phyloP scores from a whole-genome alignment of 2,329 filamentous ascomycete species.

The Tolypocladium guangdongense region DNA sequence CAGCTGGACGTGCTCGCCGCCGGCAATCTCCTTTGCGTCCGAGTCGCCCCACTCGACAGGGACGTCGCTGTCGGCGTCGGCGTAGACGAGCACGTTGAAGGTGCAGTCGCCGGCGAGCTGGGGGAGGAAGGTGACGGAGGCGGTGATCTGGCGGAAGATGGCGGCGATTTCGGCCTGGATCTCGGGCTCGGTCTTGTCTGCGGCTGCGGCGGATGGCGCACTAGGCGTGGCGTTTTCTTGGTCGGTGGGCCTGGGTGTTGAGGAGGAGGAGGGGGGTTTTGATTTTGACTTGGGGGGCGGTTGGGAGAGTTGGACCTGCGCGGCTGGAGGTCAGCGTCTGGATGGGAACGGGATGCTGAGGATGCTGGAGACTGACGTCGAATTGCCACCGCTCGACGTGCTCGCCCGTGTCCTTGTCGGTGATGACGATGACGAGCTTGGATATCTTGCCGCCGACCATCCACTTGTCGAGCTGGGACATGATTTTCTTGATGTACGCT shows the following conservation, averaged over 20 bases:
- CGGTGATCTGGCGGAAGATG: conserved; percentile 95
- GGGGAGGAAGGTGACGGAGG: conserved; percentile 90
- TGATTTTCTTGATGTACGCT: conserved; percentile 98
- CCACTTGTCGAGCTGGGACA: conserved; percentile 95
- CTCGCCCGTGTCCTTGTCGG: conserved; percentile 92
- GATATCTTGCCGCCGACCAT: conserved; percentile 96
- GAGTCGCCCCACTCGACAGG: conserved; percentile 98
- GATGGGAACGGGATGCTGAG: background rate
- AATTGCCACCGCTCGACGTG: conserved; percentile 98
- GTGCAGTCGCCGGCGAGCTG: conserved; percentile 86
- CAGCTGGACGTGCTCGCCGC: conserved; percentile 90
- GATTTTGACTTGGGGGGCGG: conserved; percentile 25
- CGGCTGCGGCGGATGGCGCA: conserved; percentile 13
- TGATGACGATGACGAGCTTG: conserved; percentile 93
- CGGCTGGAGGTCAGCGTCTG: conserved; percentile 1
- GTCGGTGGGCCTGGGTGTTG: conserved; percentile 39
- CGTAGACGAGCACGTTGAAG: conserved; percentile 97
- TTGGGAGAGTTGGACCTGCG: conserved; percentile 15
- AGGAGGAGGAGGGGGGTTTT: conserved; percentile 25
- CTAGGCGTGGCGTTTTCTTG: conserved; percentile 55
- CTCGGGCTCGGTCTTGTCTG: conserved; percentile 77
- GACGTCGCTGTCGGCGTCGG: conserved; percentile 91
- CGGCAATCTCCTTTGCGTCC: conserved; percentile 91
- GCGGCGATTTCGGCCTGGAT: conserved; percentile 94
- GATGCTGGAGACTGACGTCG: conserved; percentile 48